A percentile compares a stretch with the other conserved stretches of the same genome.
These are phyloP conservation scores for Melampsora larici-populina DNA, from an alignment of 1,284 basidiomycete species.

Conservation along the genomic window DNA sequence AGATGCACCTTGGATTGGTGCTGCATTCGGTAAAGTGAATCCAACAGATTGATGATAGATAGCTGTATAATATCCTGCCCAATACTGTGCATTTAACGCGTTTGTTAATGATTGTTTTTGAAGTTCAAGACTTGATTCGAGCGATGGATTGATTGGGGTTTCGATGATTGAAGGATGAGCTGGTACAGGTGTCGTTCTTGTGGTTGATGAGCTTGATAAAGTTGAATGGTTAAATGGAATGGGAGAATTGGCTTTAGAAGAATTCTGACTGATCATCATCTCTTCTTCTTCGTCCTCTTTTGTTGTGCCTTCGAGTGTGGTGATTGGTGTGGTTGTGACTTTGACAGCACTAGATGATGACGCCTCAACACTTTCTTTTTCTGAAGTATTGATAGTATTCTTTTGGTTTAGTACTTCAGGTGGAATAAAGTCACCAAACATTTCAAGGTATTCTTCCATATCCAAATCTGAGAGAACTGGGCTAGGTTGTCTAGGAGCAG, in stretches of 20 bases:
- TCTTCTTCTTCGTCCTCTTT: not conserved
- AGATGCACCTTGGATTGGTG: not conserved
- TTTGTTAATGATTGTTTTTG: conserved; percentile 9
- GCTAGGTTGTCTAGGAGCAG: not conserved
- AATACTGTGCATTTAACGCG: conserved; percentile 21
- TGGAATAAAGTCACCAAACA: conserved; percentile 1
- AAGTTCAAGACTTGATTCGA: not conserved
- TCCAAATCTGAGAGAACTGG: conserved; percentile 26
- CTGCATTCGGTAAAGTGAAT: not conserved
- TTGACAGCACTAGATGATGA: not conserved
- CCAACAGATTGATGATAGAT: conserved; percentile 9
- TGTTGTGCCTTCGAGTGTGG: not conserved
- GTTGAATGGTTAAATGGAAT: not conserved
- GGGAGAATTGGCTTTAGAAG: not conserved
- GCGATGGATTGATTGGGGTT: not conserved
- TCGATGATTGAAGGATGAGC: too few species aligned
- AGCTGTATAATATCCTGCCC: conserved; percentile 23
- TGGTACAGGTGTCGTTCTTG: conserved; percentile 1
- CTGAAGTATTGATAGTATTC: not conserved
- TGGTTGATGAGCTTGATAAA: not conserved
- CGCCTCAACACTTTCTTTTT: not conserved
- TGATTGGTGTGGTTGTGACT: not conserved
- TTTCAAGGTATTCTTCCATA: conserved; percentile 34
- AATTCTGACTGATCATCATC: not conserved
- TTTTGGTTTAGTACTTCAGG: not conserved